A percentile compares a stretch with the other conserved stretches of the same genome.
Conservation (phyloP, 495 filamentous ascomycete genomes). For the Neurospora sp. region DNA sequence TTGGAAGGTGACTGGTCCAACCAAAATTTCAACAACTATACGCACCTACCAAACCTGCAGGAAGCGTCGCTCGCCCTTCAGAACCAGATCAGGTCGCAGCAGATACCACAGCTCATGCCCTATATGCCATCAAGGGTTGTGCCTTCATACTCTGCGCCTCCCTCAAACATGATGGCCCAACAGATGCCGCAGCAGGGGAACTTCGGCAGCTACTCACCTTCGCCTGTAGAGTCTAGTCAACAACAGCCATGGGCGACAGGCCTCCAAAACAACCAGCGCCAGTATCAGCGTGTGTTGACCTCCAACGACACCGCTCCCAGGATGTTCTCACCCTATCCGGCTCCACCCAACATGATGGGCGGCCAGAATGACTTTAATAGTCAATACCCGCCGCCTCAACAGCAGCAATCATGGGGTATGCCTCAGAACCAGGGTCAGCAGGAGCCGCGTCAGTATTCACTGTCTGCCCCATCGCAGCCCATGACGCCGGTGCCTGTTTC, state of each 20-base stretch:
- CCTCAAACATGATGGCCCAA: not conserved
- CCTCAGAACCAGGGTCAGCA: not conserved
- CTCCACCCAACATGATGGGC: not conserved
- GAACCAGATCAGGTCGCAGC: conserved; percentile 10
- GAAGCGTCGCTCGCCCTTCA: conserved; percentile 17
- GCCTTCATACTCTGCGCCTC: not conserved
- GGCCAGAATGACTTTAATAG: not conserved
- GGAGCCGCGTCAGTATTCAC: not conserved
- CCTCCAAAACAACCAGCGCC: not conserved
- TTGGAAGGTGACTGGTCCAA: conserved; percentile 7
- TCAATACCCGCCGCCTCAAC: not conserved
- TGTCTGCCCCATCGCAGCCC: not conserved
- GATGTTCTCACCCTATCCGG: not conserved
- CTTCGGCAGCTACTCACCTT: not conserved
- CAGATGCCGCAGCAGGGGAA: not conserved
- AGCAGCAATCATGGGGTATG: not conserved
- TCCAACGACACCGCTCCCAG: not conserved
- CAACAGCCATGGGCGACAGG: not conserved
- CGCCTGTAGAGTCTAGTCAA: not conserved
- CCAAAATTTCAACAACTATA: conserved; percentile 26
- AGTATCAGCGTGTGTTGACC: not conserved
- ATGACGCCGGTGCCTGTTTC: not conserved
- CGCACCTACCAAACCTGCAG: conserved; percentile 30
- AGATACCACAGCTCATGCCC: conserved; percentile 9
- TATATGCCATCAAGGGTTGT: not conserved